Percentiles rank a stretch among this genome's conserved stretches.
phyloP scores from a whole-genome alignment of 78 protist species.

The Chrysochromulina parva region DNA sequence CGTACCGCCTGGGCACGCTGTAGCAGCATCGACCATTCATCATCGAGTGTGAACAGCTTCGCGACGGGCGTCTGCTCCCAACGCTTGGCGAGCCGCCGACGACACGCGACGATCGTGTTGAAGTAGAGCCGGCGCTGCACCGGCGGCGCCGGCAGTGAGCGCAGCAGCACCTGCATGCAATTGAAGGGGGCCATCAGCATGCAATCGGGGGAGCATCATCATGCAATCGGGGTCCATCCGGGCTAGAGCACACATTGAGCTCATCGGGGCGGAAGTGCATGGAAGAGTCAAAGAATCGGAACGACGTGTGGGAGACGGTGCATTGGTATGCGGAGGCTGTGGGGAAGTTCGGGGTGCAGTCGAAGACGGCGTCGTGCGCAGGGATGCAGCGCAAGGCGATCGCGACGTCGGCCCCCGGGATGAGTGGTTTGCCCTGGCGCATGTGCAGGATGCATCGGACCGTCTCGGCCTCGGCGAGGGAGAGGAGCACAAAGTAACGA shows the following conservation, averaged over 20 bases:
- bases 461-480: conserved; percentile 75
- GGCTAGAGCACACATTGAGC: not conserved
- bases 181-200: too few species aligned
- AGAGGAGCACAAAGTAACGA: conserved; percentile 45
- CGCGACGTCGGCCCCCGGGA: not conserved
- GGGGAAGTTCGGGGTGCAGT: not conserved
- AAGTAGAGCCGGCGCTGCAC: conserved; percentile 32
- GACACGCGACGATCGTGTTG: not conserved
- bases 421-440: not conserved
- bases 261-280: conserved; percentile 19
- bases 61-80: conserved; percentile 48
- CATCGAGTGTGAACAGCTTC: conserved; percentile 5
- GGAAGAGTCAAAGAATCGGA: conserved; percentile 21
- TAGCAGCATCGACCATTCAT: conserved; percentile 19
- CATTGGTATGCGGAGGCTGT: not conserved
- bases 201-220: too few species aligned
- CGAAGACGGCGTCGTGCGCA: not conserved
- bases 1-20: conserved; percentile 46
- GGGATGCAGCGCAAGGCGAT: not conserved
- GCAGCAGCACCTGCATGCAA: not conserved
- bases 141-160: not conserved
- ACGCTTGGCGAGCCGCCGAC: conserved; percentile 24
- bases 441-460: conserved; percentile 56
- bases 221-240: too few species aligned
- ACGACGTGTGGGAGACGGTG: not conserved